Conservation (phyloP, 345 rosid genomes). For the Gossypium rotundifolium region DNA sequence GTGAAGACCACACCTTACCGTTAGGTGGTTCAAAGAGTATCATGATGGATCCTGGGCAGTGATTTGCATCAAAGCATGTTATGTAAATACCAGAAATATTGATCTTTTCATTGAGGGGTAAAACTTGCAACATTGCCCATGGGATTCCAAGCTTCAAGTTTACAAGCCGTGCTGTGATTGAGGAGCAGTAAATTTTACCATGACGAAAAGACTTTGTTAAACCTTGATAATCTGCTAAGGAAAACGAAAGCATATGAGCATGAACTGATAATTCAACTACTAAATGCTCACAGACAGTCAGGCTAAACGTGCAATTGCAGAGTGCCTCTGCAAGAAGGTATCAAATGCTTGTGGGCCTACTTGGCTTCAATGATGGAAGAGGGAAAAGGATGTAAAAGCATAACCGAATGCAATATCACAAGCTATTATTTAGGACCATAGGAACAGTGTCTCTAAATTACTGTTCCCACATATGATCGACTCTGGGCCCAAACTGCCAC, state of each 20-base stretch:
- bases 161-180: constrained; percentile 76
- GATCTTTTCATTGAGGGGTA: constrained; percentile 67
- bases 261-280: background rate
- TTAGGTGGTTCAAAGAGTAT: constrained; percentile 83
- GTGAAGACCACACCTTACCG: constrained; percentile 63
- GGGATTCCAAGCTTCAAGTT: constrained; percentile 83
- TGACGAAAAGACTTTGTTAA: constrained; percentile 75
- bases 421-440: background rate
- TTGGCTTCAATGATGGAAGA: background rate
- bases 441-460: background rate
- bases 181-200: constrained; percentile 90
- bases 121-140: constrained; percentile 69
- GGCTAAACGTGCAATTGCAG: background rate
- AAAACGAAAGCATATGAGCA: background rate
- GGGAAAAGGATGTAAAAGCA: background rate
- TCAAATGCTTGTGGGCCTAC: background rate
- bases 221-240: constrained; percentile 91
- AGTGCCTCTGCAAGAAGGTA: background rate
- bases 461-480: background rate
- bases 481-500: background rate
- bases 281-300: background rate
- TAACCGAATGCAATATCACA: background rate
- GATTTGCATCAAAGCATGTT: constrained; percentile 90
- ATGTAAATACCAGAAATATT: constrained; percentile 55
- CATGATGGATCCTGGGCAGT: constrained; percentile 89